Evolutionary conservation across 805 yeast species (phyloP), one percentile per base, ranked within the genome.

Genomic region (Suhomyces xylopsoci): DNA sequence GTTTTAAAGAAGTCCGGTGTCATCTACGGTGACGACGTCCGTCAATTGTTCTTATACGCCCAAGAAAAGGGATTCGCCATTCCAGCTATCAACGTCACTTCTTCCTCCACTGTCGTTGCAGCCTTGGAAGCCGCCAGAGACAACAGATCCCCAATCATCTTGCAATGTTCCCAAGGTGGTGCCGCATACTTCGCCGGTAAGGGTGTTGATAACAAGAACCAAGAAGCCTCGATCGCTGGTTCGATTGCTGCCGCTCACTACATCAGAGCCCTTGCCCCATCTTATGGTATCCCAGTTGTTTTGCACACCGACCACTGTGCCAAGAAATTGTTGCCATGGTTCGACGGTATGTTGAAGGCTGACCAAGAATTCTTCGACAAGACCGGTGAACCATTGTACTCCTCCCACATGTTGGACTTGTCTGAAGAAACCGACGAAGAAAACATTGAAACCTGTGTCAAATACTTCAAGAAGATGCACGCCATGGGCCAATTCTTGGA

Each of bases 151-250:
- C 99, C 99, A 80, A 91, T 94, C 78, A 90, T 94, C 73, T 80
- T 94, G 71, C 99, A 94, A 81, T 85, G 93, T 64, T 93, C 98
- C 57, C 91, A 94, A 77, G 99, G 99, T 81, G 99, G 99, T 82
- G 96, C 99, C 64, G 98, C 98, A 60, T 94, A 85, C 90, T 94
- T 94, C 74, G 99, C 99, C 61, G 99, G 99, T 81, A 94, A 94
- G 85, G 99, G 98, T 81, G 91, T 94, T 64, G 81, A 83, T 74
- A 94, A 94, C 88, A 81, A 81, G 67, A 87, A 90, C 81, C 98
- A 94, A 81, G 79, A 80, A 68, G 99, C 98, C 56, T 87, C 98
- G 58, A 89, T 94, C 77, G 86, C 85, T 55, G 99, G 99, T 77
- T 78, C 96, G 70, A 72, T 94, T 70, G 97, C 99, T 66, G 98